Conservation (phyloP, 2,329 filamentous ascomycete genomes). For the Monosporascus sp. region DNA sequence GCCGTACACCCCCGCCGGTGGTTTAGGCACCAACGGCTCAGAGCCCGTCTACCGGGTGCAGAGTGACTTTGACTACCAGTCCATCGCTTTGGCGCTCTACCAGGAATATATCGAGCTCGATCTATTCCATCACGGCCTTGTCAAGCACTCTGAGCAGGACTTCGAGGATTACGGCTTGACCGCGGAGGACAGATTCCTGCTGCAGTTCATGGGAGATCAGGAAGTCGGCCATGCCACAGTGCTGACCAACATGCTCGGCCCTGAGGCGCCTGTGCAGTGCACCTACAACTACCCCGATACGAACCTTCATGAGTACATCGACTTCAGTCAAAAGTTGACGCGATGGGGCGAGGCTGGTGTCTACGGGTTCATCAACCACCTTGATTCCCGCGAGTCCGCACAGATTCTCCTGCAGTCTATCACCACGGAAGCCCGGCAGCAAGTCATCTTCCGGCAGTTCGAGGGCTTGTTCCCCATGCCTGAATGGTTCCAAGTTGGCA, state of each 20-base stretch:
- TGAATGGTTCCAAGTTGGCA: slow-evolving; percentile 73
- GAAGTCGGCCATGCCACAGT: slow-evolving; percentile 74
- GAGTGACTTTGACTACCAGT: slow-evolving; percentile 80
- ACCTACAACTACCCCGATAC: slow-evolving; percentile 76
- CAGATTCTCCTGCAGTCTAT: slow-evolving; percentile 72
- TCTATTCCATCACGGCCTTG: slow-evolving; percentile 72
- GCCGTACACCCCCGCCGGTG: slow-evolving; percentile 68
- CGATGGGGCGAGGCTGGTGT: slow-evolving; percentile 75
- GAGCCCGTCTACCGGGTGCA: slow-evolving; percentile 70
- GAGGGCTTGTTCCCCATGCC: slow-evolving; percentile 75
- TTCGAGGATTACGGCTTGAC: slow-evolving; percentile 65
- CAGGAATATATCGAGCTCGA: slow-evolving; percentile 84
- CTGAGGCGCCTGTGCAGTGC: slow-evolving; percentile 65
- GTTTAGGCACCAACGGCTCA: slow-evolving; percentile 72
- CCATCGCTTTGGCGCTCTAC: slow-evolving; percentile 67
- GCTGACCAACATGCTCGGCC: slow-evolving; percentile 71
- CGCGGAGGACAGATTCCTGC: slow-evolving; percentile 63
- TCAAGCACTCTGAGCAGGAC: slow-evolving; percentile 61
- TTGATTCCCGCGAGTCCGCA: slow-evolving; percentile 69
- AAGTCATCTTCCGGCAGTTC: slow-evolving; percentile 81
- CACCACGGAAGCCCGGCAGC: slow-evolving; percentile 73
- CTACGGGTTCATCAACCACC: slow-evolving; percentile 73
- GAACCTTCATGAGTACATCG: slow-evolving; percentile 70
- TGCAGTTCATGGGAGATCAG: slow-evolving; percentile 73
- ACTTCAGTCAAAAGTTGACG: slow-evolving; percentile 83